phyloP scores from a whole-genome alignment of 2,329 filamentous ascomycete genomes.

The Colletotrichum graminicola region DNA sequence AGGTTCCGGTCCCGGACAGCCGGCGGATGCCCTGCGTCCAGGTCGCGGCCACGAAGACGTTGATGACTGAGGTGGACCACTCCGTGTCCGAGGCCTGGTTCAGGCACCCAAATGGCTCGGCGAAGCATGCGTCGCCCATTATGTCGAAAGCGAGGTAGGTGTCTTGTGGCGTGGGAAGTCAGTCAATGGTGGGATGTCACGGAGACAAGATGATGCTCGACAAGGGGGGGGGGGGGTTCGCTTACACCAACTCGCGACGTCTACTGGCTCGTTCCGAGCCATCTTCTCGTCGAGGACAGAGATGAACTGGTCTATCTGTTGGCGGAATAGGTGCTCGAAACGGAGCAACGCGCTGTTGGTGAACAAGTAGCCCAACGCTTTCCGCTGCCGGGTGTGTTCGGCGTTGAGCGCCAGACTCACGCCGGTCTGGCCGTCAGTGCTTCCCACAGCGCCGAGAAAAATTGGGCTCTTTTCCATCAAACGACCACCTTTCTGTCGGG shows the following conservation, averaged over 20 bases:
- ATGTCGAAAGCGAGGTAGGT: slow-evolving; percentile 48
- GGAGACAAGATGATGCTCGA: too few relatives aligned
- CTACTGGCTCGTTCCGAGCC: not conserved
- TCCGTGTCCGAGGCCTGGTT: slow-evolving; percentile 23
- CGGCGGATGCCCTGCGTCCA: slow-evolving; percentile 1
- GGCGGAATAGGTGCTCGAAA: slow-evolving; percentile 47
- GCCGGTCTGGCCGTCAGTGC: slow-evolving; percentile 1
- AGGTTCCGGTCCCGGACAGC: slow-evolving; percentile 2
- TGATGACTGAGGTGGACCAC: slow-evolving; percentile 46
- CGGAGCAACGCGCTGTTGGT: slow-evolving; percentile 47
- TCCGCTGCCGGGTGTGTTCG: slow-evolving; percentile 43
- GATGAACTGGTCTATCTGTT: slow-evolving; percentile 47
- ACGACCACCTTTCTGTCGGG: not conserved
- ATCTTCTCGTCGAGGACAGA: slow-evolving; percentile 33
- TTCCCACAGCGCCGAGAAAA: not conserved
- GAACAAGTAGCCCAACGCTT: slow-evolving; percentile 48
- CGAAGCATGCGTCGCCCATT: slow-evolving; percentile 47
- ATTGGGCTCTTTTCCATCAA: slow-evolving; percentile 8
- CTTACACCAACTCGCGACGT: slow-evolving; percentile 7
- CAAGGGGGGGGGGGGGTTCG: too few relatives aligned
- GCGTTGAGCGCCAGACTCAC: slow-evolving; percentile 2
- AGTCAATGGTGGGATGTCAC: not conserved
- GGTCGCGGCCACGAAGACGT: slow-evolving; percentile 41
- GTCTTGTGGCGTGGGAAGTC: not conserved
- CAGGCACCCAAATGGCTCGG: slow-evolving; percentile 47